Conservation (phyloP, 768 basidiomycete genomes). For the Russula vinacea region DNA sequence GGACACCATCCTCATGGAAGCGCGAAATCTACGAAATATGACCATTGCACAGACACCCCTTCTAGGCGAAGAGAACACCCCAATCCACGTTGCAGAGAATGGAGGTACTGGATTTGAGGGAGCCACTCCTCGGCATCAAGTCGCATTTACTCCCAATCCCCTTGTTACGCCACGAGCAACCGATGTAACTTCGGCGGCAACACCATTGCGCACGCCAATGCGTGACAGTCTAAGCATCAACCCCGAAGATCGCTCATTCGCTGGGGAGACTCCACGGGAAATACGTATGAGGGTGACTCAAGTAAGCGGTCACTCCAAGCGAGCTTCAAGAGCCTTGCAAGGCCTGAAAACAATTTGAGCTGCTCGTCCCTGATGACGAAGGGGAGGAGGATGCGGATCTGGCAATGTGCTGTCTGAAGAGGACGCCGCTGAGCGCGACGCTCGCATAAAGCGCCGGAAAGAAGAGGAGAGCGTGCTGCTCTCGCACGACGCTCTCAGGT, state of each 20-base stretch:
- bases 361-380: slow-evolving; percentile 87
- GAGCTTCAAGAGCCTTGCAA: slow-evolving; percentile 80
- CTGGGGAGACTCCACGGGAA: slow-evolving; percentile 74
- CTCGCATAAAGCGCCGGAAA: slow-evolving; percentile 54
- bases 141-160: slow-evolving; percentile 94
- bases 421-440: slow-evolving; percentile 92
- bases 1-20: slow-evolving; percentile 93
- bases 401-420: slow-evolving; percentile 54
- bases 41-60: slow-evolving; percentile 88
- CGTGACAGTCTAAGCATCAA: slow-evolving; percentile 93
- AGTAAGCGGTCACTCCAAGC: slow-evolving; percentile 74
- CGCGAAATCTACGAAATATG: slow-evolving; percentile 94
- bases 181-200: slow-evolving; percentile 51
- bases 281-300: slow-evolving; percentile 58
- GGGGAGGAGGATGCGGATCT: slow-evolving; percentile 47
- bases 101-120: slow-evolving; percentile 92
- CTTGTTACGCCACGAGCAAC: slow-evolving; percentile 72
- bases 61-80: slow-evolving; percentile 96
- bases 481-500: slow-evolving; percentile 79
- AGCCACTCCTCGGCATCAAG: slow-evolving; percentile 89
- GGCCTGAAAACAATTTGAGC: slow-evolving; percentile 97
- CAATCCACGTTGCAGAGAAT: slow-evolving; percentile 67
- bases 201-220: slow-evolving; percentile 91
- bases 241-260: slow-evolving; percentile 51
- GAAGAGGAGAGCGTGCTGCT: slow-evolving; percentile 78